Base-by-base conservation (phyloP, 2,329 filamentous ascomycete species). In the Aspergillus awamori region DNA sequence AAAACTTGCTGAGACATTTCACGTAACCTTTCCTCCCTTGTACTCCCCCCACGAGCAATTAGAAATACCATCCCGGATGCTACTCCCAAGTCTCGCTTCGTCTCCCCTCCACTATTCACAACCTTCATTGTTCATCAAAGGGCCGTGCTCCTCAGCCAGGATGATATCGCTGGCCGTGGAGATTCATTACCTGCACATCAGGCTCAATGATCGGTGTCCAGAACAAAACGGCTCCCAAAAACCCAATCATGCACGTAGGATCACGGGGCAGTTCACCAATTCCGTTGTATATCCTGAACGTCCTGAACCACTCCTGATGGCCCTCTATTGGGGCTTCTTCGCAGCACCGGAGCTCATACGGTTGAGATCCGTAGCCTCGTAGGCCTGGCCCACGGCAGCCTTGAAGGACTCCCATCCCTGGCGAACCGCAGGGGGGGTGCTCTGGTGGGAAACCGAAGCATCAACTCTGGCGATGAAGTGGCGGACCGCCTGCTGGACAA, bases 341-440 rank as follows among this genome's bases (percentile, higher is more conserved):
- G 69, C 72, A 38, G 74, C 69, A 26, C 85, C 86, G 66, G 82
- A 83, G 65, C 87, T 77, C 79, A 94, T 95, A 77, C 87, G 89
- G 80, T 85, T 86, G 69, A 93, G 73, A 73, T 97, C 92, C 43
- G 93, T 96, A 58, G 84, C 84, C 69, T 92, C 88, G 75, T 93
- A 88, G 72, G 89, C 92, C 79, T 93, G 88, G 76, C 87, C 85
- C 56, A 88, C 83, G 52, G 84, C 78, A 64, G 82, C 82, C 89
- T 97, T 97, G 79, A 92, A 81, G 41, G 81, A 84, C 59, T 90
- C 89, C 94, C 94, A 98, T 56, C 84, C 86, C 74, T 94, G 87
- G 71, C 91, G 87, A 59, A 89, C 90, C 26, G 82, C 87, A 1
- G 93, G 93, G 28, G 93, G 93, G 15, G 90, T 93, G 75, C 89